Evolutionary conservation across 129 eudicot genomes (phyloP).

Genomic region (Lactuca sativa): DNA sequence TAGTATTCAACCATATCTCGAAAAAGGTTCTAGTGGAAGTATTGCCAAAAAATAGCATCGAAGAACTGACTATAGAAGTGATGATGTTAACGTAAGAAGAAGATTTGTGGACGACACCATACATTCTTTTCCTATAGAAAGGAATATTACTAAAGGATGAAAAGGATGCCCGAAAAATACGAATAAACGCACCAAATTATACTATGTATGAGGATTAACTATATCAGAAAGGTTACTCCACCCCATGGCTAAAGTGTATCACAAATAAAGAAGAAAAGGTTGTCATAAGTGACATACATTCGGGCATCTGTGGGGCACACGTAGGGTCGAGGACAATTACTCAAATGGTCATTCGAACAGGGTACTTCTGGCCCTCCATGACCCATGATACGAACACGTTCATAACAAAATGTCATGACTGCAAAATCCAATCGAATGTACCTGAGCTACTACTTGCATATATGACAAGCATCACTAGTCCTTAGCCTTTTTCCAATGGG

Average conservation of each 20-base stretch:
- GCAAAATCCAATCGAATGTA: neutral
- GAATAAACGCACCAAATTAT: too few species aligned
- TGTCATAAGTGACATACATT: neutral
- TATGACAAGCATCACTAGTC: neutral
- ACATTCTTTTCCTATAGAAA: neutral
- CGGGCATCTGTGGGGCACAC: neutral
- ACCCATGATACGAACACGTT: too few species aligned
- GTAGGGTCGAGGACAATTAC: neutral
- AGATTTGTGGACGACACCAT: neutral
- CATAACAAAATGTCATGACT: too few species aligned
- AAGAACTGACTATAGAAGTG: too few species aligned
- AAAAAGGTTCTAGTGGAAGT: too few species aligned
- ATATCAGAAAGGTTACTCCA: neutral
- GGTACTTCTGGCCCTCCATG: neutral
- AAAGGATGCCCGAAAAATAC: neutral
- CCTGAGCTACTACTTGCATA: neutral
- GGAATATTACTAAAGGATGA: neutral
- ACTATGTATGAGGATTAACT: neutral
- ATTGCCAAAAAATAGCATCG: too few species aligned
- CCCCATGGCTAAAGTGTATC: neutral
- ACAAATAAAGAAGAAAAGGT: too few species aligned
- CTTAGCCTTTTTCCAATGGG: neutral
- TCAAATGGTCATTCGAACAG: neutral
- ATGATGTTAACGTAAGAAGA: too few species aligned
- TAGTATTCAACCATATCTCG: too few species aligned